These are phyloP conservation scores for Beta corolliflora DNA, from an alignment of 179 eudicot genomes.

Conservation along the genomic window DNA sequence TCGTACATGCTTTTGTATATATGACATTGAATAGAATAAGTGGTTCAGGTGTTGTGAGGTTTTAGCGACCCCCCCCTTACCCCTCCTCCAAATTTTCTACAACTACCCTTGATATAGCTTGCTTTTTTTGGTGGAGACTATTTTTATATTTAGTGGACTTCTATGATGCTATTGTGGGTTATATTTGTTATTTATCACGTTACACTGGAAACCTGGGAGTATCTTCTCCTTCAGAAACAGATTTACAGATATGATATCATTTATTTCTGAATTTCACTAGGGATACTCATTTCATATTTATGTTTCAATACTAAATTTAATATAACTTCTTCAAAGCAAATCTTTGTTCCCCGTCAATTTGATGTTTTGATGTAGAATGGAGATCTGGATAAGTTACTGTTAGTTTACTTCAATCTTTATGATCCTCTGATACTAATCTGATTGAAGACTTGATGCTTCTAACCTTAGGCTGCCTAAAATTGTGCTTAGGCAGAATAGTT, in stretches of 20 bases:
- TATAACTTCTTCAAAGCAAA: no score
- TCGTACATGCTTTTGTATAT: no score
- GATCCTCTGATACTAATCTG: no score
- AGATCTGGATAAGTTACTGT: no score
- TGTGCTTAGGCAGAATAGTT: neutral
- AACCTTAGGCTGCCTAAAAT: neutral
- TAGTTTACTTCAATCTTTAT: no score
- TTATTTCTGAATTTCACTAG: neutral
- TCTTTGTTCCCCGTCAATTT: no score
- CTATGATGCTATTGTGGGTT: neutral
- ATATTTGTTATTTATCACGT: neutral
- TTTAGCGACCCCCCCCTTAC: neutral
- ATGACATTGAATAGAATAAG: neutral
- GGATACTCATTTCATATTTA: no score
- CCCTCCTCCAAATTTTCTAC: neutral
- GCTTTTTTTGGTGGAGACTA: neutral
- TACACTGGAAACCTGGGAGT: neutral
- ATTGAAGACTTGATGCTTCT: no score
- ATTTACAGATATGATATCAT: neutral
- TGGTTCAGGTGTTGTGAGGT: neutral
- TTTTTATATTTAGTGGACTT: neutral
- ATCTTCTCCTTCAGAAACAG: neutral
- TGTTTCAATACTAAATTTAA: no score
- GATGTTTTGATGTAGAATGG: no score
- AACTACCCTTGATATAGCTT: neutral